Conservation (phyloP, 345 rosid species). For the Cardiospermum halicacabum region DNA sequence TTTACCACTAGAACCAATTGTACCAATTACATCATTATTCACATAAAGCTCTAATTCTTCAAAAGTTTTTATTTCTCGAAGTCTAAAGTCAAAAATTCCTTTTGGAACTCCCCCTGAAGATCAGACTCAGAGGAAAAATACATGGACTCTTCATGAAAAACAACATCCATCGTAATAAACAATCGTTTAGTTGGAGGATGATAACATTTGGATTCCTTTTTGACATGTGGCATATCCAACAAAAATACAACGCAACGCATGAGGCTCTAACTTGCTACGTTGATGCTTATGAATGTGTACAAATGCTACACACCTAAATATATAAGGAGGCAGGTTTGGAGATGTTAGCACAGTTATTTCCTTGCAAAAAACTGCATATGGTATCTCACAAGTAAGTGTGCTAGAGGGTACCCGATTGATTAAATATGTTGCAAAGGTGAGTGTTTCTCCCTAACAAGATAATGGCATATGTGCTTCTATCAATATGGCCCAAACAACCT, state of each 20-base stretch:
- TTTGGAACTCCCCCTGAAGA: not conserved
- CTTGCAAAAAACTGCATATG: not conserved
- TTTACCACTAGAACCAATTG: not conserved
- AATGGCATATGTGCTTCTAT: too few species aligned
- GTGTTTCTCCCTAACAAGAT: too few species aligned
- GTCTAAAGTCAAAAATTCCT: not conserved
- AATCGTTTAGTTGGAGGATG: too few species aligned
- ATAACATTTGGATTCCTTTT: too few species aligned
- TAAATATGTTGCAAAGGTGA: too few species aligned
- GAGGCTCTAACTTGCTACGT: not conserved
- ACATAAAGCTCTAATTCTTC: too few species aligned
- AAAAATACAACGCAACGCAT: not conserved
- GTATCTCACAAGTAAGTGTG: too few species aligned
- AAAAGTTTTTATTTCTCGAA: not conserved
- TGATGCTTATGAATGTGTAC: not conserved
- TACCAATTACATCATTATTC: too few species aligned
- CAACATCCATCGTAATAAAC: not conserved
- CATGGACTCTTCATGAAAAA: not conserved
- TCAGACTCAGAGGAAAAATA: not conserved
- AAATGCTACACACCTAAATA: not conserved
- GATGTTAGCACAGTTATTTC: not conserved
- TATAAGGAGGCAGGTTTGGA: not conserved
- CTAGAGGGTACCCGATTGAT: too few species aligned
- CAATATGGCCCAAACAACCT: too few species aligned
- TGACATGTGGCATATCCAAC: not conserved